Conservation (phyloP, 257 asterid genomes). For the Prunella vulgaris region DNA sequence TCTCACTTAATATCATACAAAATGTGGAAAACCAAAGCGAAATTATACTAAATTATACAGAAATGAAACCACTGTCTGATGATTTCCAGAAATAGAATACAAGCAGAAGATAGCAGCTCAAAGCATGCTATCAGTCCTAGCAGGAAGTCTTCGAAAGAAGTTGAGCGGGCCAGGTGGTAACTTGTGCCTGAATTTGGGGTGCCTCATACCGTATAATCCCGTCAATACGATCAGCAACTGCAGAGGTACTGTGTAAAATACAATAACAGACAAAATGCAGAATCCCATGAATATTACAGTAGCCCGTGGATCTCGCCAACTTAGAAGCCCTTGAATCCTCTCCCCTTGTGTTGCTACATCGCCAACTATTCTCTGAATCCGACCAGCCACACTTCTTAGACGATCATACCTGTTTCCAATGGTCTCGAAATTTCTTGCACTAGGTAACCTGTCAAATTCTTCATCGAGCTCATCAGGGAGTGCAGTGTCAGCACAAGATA, state of each 20-base stretch:
- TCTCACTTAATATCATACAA: background rate
- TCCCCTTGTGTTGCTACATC: conserved; percentile 88
- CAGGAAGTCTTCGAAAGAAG: conserved; percentile 82
- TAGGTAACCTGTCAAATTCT: conserved; percentile 76
- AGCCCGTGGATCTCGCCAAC: conserved; percentile 95
- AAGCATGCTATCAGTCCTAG: conserved; percentile 76
- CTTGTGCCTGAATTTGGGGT: conserved; percentile 63
- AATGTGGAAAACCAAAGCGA: background rate
- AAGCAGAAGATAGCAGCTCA: conserved; percentile 21
- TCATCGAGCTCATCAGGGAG: conserved; percentile 84
- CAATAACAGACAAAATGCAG: conserved; percentile 53
- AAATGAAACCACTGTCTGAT: background rate
- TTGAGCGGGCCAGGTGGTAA: conserved; percentile 63
- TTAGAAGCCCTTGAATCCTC: conserved; percentile 70
- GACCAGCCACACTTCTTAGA: conserved; percentile 65
- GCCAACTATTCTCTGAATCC: conserved; percentile 69
- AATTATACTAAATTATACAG: background rate
- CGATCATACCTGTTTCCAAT: conserved; percentile 73
- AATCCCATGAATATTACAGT: conserved; percentile 57
- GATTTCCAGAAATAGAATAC: background rate
- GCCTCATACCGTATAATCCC: conserved; percentile 74
- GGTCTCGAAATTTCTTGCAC: conserved; percentile 37
- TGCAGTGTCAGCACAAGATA: conserved; percentile 64
- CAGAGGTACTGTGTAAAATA: conserved; percentile 50
- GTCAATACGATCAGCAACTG: conserved; percentile 39